These are phyloP conservation scores for Pythium rishiriense DNA, from an alignment of 352 stramenopile genomes.

Conservation along the genomic window DNA sequence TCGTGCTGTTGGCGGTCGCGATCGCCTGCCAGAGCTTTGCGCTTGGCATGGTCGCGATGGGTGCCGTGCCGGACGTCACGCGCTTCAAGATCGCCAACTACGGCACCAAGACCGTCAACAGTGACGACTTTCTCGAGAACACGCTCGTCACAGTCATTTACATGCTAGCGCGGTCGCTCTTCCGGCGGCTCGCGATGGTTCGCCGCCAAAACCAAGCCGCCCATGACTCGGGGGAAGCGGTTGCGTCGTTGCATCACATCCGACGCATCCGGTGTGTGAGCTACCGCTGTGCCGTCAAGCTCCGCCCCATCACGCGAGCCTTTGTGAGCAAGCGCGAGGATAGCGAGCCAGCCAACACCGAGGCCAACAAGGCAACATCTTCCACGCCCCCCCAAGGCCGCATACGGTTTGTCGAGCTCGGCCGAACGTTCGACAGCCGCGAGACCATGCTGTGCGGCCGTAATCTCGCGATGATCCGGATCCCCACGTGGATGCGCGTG, in stretches of 20 bases:
- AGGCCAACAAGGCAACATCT: background rate
- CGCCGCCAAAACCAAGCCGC: background rate
- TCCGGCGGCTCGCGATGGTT: slow-evolving; percentile 7
- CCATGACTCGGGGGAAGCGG: background rate
- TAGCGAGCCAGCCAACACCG: background rate
- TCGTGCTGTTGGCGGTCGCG: slow-evolving; percentile 6
- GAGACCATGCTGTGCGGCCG: slow-evolving; percentile 14
- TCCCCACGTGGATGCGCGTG: background rate
- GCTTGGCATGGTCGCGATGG: slow-evolving; percentile 6
- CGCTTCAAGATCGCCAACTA: slow-evolving; percentile 24
- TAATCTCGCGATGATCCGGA: background rate
- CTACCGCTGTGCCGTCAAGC: slow-evolving; percentile 24
- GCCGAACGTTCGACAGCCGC: slow-evolving; percentile 17
- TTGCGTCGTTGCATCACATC: background rate
- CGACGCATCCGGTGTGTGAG: slow-evolving; percentile 13
- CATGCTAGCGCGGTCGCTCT: slow-evolving; percentile 16
- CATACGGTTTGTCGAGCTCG: slow-evolving; percentile 3
- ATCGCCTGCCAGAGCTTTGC: slow-evolving; percentile 5
- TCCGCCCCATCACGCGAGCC: slow-evolving; percentile 1
- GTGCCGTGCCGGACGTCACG: background rate
- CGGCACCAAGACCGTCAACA: background rate
- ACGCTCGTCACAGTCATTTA: slow-evolving; percentile 9
- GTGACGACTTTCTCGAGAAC: slow-evolving; percentile 27
- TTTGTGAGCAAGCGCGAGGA: background rate
- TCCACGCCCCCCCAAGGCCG: background rate